Evolutionary conservation across 2,329 filamentous ascomycete species (phyloP).

Genomic region (Colletotrichum shisoi): DNA sequence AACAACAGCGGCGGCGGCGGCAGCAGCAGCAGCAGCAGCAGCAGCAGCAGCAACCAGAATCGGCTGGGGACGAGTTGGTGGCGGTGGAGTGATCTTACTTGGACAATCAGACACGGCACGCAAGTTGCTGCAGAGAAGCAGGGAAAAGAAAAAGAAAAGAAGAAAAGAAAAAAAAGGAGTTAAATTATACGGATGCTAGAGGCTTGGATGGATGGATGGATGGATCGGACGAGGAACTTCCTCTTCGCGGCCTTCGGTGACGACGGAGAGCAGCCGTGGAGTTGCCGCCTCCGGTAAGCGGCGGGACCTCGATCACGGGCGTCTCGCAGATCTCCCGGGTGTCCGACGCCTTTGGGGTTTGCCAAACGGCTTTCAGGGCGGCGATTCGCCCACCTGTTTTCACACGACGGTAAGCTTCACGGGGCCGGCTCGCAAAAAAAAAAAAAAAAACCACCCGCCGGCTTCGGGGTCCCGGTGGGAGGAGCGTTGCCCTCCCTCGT

Average conservation of each 20-base stretch:
- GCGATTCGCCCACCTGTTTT: slow-evolving; percentile 50
- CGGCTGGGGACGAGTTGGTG: slow-evolving; percentile 2
- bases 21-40: too few species aligned
- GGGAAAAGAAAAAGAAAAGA: background rate
- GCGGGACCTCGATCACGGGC: slow-evolving; percentile 47
- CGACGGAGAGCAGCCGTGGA: slow-evolving; percentile 9
- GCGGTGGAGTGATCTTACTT: slow-evolving; percentile 13
- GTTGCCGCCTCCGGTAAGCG: slow-evolving; percentile 13
- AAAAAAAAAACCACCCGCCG: too few species aligned
- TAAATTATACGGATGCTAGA: background rate
- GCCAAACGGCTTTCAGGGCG: slow-evolving; percentile 52
- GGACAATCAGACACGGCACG: background rate
- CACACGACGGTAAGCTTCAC: background rate
- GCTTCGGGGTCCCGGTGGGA: slow-evolving; percentile 11
- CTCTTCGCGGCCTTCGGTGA: slow-evolving; percentile 7
- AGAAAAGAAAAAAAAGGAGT: background rate
- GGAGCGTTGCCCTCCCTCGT: background rate
- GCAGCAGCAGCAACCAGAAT: background rate
- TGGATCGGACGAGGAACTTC: too few species aligned
- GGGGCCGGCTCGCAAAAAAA: too few species aligned
- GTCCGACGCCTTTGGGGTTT: slow-evolving; percentile 51
- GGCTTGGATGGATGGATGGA: background rate
- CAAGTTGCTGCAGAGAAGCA: background rate
- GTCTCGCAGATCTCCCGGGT: slow-evolving; percentile 54
- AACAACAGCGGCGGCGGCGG: too few species aligned